A percentile compares a stretch with the other conserved stretches of the same genome.
Conservation (phyloP, 495 filamentous ascomycete species). For the Viridothelium virens region DNA sequence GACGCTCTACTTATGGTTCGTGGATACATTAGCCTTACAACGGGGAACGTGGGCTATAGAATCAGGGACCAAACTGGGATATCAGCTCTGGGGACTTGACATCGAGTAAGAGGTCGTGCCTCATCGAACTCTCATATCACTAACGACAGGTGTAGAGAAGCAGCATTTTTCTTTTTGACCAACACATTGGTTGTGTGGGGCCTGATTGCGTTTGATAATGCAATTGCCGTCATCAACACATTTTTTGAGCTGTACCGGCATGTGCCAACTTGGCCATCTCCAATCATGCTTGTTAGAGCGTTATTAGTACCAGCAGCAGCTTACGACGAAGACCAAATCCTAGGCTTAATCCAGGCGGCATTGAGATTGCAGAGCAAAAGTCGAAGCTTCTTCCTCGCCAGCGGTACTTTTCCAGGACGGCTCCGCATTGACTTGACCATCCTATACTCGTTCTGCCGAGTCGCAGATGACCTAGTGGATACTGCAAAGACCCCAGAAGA, state of each 20-base stretch:
- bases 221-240: slow-evolving; percentile 48
- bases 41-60: slow-evolving; percentile 61
- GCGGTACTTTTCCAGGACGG: slow-evolving; percentile 52
- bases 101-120: slow-evolving; percentile 40
- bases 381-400: slow-evolving; percentile 62
- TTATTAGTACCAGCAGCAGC: slow-evolving; percentile 36
- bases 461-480: slow-evolving; percentile 63
- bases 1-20: slow-evolving; percentile 59
- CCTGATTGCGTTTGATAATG: slow-evolving; percentile 56
- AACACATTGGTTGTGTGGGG: slow-evolving; percentile 59
- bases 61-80: slow-evolving; percentile 51
- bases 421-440: slow-evolving; percentile 58
- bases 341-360: slow-evolving; percentile 49
- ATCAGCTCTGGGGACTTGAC: slow-evolving; percentile 53
- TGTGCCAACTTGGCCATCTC: slow-evolving; percentile 39
- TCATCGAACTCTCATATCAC: not conserved
- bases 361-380: slow-evolving; percentile 49
- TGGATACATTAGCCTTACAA: slow-evolving; percentile 54
- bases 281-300: slow-evolving; percentile 40
- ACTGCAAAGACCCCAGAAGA: slow-evolving; percentile 41
- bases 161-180: slow-evolving; percentile 58
- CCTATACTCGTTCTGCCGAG: slow-evolving; percentile 63
- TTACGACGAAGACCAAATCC: slow-evolving; percentile 47
- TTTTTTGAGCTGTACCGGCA: slow-evolving; percentile 45
- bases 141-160: slow-evolving; percentile 39